Conservation (phyloP, 2,329 filamentous ascomycete species). For the Canariomyces notabilis region DNA sequence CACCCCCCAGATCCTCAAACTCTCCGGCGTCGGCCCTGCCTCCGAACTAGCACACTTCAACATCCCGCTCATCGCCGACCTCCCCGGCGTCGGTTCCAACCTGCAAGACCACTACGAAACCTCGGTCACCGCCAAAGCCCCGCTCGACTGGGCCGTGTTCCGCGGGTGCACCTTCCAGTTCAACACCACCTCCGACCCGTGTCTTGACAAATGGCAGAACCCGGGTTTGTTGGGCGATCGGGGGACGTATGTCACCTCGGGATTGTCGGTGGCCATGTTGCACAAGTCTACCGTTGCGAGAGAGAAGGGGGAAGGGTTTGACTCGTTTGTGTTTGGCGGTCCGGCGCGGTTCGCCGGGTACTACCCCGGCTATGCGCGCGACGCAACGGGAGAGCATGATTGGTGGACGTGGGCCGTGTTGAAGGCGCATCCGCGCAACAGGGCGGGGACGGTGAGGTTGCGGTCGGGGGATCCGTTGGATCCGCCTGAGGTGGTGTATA, state of each 20-base stretch:
- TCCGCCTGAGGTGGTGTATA: slow-evolving; percentile 57
- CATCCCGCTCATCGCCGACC: slow-evolving; percentile 42
- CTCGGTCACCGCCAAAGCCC: slow-evolving; percentile 26
- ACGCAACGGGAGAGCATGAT: slow-evolving; percentile 31
- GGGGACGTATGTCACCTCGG: slow-evolving; percentile 27
- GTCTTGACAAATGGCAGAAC: slow-evolving; percentile 28
- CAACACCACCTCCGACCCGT: slow-evolving; percentile 28
- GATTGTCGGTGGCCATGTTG: slow-evolving; percentile 26
- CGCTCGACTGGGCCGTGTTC: slow-evolving; percentile 12
- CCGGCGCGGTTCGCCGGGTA: slow-evolving; percentile 38
- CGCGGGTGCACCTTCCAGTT: slow-evolving; percentile 25
- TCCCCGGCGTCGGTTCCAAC: slow-evolving; percentile 48
- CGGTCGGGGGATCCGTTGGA: slow-evolving; percentile 59
- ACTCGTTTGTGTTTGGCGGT: slow-evolving; percentile 36
- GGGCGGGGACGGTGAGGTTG: slow-evolving; percentile 57
- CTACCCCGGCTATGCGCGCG: slow-evolving; percentile 33
- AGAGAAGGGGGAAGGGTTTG: slow-evolving; percentile 28
- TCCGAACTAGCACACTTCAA: slow-evolving; percentile 37
- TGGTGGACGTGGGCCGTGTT: slow-evolving; percentile 46
- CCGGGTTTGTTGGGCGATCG: slow-evolving; percentile 37
- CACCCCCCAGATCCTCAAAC: slow-evolving; percentile 47
- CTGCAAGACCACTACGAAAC: slow-evolving; percentile 43
- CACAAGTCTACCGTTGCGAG: slow-evolving; percentile 21
- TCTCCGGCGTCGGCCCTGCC: slow-evolving; percentile 45
- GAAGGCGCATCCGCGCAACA: slow-evolving; percentile 60